Base-by-base conservation (phyloP, 2,329 filamentous ascomycete species). In the Cercospora sesami region DNA sequence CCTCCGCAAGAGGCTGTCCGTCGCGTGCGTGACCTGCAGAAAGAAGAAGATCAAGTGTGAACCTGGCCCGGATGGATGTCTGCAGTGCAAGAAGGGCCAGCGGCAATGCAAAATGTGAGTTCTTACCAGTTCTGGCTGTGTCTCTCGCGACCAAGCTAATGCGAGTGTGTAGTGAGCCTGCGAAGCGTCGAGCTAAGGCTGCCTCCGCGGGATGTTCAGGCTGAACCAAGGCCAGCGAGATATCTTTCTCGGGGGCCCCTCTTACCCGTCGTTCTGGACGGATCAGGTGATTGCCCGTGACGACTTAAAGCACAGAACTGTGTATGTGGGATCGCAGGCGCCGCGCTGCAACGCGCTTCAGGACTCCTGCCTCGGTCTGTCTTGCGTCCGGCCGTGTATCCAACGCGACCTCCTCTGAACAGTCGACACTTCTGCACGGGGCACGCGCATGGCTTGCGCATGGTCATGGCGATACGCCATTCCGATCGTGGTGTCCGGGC, bases 31-130 rank as follows among this genome's bases (percentile, higher is more conserved):
- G 23, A 64, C 55, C 8, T 69, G 68, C 39, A 28, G 68, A 18
- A 61, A 64, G 45, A 69, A 69, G 68, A 69, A 69, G 39, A 66
- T 69, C 51, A 62, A 66, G 59, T 69, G 68, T 51, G 68, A 69
- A 58, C 68, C 68, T 23, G 53, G 57, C 8, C 60, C 60, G 14
- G 65, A 63, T 10, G 65, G 55, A 2, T 69, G 68, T 64, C 31
- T 69, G 21, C 68, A 69, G 33, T 69, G 68, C 31, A 59, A 67
- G 48, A 69, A 67, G 26, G 68, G 55, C 31, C 55, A 67, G 36
- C 45, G 60, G 39, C 58, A 58, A 3, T 69, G 68, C 66, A 65
- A 53, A 31, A 60, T 66, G 68, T 69, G 55, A 67, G 65, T 68
- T 21, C 42, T 28, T 51, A 14, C 61, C 31, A 23, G 42, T 51